Base-by-base conservation (phyloP, 2,329 filamentous ascomycete species). In the Colletotrichum cereale region DNA sequence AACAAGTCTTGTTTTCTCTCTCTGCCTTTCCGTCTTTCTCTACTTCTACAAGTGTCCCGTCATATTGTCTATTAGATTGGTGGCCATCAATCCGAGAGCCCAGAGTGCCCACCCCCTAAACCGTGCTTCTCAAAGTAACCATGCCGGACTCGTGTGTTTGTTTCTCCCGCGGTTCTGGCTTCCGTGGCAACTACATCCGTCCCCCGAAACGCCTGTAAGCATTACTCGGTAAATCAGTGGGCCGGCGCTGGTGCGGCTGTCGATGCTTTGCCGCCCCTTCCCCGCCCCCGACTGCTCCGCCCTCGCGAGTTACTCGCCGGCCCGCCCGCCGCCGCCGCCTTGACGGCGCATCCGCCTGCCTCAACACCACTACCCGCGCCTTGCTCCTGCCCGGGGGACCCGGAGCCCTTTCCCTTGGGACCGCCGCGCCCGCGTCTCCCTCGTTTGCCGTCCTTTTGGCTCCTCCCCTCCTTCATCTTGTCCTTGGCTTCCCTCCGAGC, bases 381-480 rank as follows among this genome's bases (percentile, higher is more conserved):
- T 57, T 64, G 60, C 14, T 56, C 61, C 11, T 63, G 67, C 6
- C 42, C 53, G 40, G 42, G 50, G 42, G 52, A 29, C 1, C 55
- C 67, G 47, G 36, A 44, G 1, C 52, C 56, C 38, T 60, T 71
- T 1, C 57, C 57, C 57, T 64, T 73, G 24, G 77, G 77, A 62
- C 80, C 79, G 34, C 78, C 77, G 36, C 76, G 75, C 38, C 78
- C 76, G 61, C 75, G 71, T 44, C 61, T 72, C 26, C 66, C 72
- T 24, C 71, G 61, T 56, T 44, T 71, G 53, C 57, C 48, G 5
- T 67, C 65, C 53, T 70, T 70, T 11, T 75, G 14, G 73, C 60
- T 73, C 79, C 78, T 78, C 82, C 80, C 81, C 66, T 80, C 83
- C 65, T 84, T 83, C 16, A 84, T 85, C 75, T 87, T 83, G 55